Base-by-base conservation (phyloP, 495 filamentous ascomycete species). In the Pyronema omphalodes region DNA sequence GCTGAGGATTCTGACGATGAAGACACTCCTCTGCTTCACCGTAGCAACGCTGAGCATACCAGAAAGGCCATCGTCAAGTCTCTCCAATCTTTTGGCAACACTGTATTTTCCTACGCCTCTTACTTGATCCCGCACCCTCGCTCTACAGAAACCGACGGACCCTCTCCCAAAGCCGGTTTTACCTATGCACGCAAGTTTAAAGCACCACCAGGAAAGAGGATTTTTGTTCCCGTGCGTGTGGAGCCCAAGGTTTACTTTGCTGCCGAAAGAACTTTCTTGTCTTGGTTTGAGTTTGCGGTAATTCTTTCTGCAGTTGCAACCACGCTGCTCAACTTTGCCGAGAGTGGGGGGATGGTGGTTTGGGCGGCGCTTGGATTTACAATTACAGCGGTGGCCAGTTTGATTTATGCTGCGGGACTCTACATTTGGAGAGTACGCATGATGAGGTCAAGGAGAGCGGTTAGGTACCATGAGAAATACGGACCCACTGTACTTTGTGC, bases 221-320 rank as follows among this genome's bases (percentile, higher is more conserved):
- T 98, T 60, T 86, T 94, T 58, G 89, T 98, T 18, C 91, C 88
- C 33, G 81, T 96, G 43, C 79, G 91, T 51, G 87, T 98, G 45
- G 91, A 98, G 69, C 91, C 91, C 3, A 98, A 98, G 67, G 91
- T 98, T 56, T 93, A 88, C 68, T 94, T 98, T 59, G 91, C 91
- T 19, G 87, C 86, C 7, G 91, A 98, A 65, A 78, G 91, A 55
- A 98, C 91, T 9, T 98, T 94, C 69, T 76, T 98, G 57, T 83
- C 86, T 37, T 98, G 91, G 91, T 84, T 96, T 54, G 89, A 98
- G 69, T 95, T 91, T 71, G 84, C 81, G 47, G 91, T 98, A 69
- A 83, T 94, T 65, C 78, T 98, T 19, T 86, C 84, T 60, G 83
- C 86, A 54, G 94, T 98, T 55, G 88, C 91, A 6, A 84, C 85